Evolutionary conservation across 2,329 filamentous ascomycete genomes (phyloP).

Genomic region (Boeremia exigua): DNA sequence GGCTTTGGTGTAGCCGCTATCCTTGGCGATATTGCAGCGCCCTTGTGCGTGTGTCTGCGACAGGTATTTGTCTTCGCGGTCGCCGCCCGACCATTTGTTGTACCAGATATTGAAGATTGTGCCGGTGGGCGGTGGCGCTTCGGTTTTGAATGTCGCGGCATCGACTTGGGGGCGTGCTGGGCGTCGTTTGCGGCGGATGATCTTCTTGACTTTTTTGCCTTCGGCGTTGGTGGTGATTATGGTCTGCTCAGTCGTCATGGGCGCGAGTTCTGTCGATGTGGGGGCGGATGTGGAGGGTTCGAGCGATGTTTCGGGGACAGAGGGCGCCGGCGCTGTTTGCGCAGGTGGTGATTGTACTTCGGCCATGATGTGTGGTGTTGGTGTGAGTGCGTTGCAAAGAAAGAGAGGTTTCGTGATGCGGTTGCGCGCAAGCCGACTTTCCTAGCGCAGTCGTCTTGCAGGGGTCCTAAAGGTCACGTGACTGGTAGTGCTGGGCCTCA

Average conservation of each 20-base stretch:
- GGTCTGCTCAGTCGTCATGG: conserved; percentile 35
- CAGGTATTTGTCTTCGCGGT: conserved; percentile 89
- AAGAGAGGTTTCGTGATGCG: conserved; percentile 1
- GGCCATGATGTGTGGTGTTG: conserved; percentile 32
- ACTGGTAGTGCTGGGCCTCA: not conserved
- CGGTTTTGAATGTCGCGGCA: conserved; percentile 78
- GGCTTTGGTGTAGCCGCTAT: conserved; percentile 58
- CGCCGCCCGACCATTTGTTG: conserved; percentile 97
- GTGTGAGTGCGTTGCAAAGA: not conserved
- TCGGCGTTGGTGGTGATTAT: conserved; percentile 49
- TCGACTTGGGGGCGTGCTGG: conserved; percentile 93
- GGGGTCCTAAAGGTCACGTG: not conserved
- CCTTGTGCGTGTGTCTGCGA: conserved; percentile 81
- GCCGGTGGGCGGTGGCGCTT: conserved; percentile 89
- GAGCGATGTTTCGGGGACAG: conserved; percentile 13
- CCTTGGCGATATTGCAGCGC: conserved; percentile 84
- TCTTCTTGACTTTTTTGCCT: conserved; percentile 80
- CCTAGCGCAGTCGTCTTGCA: conserved; percentile 6
- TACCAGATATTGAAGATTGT: conserved; percentile 99
- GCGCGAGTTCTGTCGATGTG: conserved; percentile 32
- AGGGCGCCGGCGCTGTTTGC: conserved; percentile 22
- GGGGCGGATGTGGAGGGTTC: conserved; percentile 32
- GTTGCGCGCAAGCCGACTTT: conserved; percentile 11
- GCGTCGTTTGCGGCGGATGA: conserved; percentile 87
- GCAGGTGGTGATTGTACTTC: conserved; percentile 38